Evolutionary conservation across 495 filamentous ascomycete genomes (phyloP).

Genomic region (Chaetomidium leptoderma): DNA sequence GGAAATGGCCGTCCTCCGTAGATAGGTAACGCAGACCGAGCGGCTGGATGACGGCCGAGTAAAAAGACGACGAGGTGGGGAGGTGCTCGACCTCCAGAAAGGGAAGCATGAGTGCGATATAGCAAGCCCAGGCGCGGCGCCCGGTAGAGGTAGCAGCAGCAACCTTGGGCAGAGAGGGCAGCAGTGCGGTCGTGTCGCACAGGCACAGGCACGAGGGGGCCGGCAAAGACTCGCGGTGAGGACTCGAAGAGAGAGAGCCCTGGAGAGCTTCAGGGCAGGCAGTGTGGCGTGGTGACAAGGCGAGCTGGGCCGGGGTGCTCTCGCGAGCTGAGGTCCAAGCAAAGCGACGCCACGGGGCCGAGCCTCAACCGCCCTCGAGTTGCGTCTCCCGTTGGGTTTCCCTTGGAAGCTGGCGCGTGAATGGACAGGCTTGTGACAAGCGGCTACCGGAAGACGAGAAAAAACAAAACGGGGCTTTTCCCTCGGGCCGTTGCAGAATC

Average conservation of each 20-base stretch:
- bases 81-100: constrained; percentile 65
- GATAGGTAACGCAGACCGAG: constrained; percentile 68
- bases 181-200: constrained; percentile 12
- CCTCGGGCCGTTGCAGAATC: constrained; percentile 1
- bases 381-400: background rate
- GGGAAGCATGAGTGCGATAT: constrained; percentile 36
- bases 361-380: constrained; percentile 12
- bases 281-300: constrained; percentile 23
- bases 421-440: background rate
- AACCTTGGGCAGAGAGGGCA: constrained; percentile 13
- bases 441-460: background rate
- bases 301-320: constrained; percentile 14
- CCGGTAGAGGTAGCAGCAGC: constrained; percentile 17
- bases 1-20: constrained; percentile 34
- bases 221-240: background rate
- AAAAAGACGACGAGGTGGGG: constrained; percentile 74
- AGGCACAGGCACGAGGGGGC: constrained; percentile 1
- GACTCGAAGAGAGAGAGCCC: constrained; percentile 9
- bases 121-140: constrained; percentile 23
- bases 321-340: constrained; percentile 20
- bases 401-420: background rate
- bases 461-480: background rate
- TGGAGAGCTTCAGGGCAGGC: constrained; percentile 5
- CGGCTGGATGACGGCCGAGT: constrained; percentile 67
- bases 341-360: constrained; percentile 16